Base-by-base conservation (phyloP, 1,139 yeast genomes). In the Arxiozyma bovina region DNA sequence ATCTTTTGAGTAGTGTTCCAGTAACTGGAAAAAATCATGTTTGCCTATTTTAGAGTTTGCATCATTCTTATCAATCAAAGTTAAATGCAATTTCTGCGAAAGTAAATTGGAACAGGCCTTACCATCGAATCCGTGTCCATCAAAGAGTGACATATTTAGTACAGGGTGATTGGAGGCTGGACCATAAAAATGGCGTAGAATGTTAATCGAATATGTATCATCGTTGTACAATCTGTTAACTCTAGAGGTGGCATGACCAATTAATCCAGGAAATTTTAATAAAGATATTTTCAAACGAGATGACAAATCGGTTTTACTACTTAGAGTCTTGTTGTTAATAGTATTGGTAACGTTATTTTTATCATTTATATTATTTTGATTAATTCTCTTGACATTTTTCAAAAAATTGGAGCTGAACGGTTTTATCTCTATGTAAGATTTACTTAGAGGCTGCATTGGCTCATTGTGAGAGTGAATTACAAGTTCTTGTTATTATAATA, bases 61-160 rank as follows among this genome's bases (percentile, higher is more conserved):
- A 27, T 71, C 55, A 47, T 74, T 73, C 7, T 63, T 64, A 63
- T 86, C 96, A 8, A 50, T 48, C 38, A 90, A 79, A 54, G 75
- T 77, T 51, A 70, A 63, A 41, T 84, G 79, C 48, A 89, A 74
- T 55, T 81, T 74, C 11, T 74, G 71, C 40, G 77, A 73, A 38
- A 91, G 73, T 62, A 77, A 86, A 30, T 73, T 76, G 46, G 90
- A 77, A 63, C 96, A 88, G 57, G 40, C 42, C 9, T 84, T 82
- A 12, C 62, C 60, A 42, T 75, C 77, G 20, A 96, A 96, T 4
- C 98, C 98, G 69, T 93, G 99, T 2, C 98, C 99, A 70, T 93
- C 99, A 69, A 85, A 90, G 2, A 93, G 78, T 50, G 82, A 80
- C 67, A 87, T 83, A 63, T 81, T 82, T 70, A 89, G 85, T 40